Base-by-base conservation (phyloP, 2,329 filamentous ascomycete species). In the Capronia epimyces region DNA sequence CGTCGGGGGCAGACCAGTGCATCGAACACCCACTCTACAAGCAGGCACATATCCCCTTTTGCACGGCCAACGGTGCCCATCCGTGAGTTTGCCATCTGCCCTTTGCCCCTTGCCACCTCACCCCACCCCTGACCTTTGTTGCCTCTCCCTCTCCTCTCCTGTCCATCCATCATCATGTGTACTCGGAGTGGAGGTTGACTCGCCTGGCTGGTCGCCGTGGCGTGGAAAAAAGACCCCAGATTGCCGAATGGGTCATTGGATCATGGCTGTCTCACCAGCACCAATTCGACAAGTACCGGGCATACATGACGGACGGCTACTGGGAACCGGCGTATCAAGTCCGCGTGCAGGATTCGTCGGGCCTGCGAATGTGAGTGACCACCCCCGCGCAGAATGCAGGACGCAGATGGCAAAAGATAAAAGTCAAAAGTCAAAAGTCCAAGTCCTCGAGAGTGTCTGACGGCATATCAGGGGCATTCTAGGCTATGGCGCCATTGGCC, bases 401-500 rank as follows among this genome's bases (percentile, higher is more conserved):
- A 22, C 5, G 24, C 10, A 27, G 24, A 5, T 27, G 5, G 24
- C 24, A 10, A 10, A 10, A 27, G 10, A 27, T 27, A 27, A 27
- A 10, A 10, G 5, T 27, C 24, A 27, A 27, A 27, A 10, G n/a
- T n/a, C n/a, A 27, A 27, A 10, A 27, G 24, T 27, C 5, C 5
- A 10, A 27, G 24, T 27, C n/a, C n/a, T n/a, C n/a, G n/a, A n/a
- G n/a, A n/a, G n/a, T n/a, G n/a, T 43, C 25, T 43, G 46, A 49
- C n/a, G 10, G 18, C 34, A 46, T 22, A 22, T 74, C 21, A 67
- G 85, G 1, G 81, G 80, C 0, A 76, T 84, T 12, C 60, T 82
- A 8, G 80, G 80, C 1, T 83, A 83, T 58, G 80, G 80, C 3
- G 78, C 75, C 59, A 83, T 83, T 56, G 80, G 80, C 9, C 67